Evolutionary conservation across 805 yeast species (phyloP).

Genomic region (Hanseniaspora jakobsenii): DNA sequence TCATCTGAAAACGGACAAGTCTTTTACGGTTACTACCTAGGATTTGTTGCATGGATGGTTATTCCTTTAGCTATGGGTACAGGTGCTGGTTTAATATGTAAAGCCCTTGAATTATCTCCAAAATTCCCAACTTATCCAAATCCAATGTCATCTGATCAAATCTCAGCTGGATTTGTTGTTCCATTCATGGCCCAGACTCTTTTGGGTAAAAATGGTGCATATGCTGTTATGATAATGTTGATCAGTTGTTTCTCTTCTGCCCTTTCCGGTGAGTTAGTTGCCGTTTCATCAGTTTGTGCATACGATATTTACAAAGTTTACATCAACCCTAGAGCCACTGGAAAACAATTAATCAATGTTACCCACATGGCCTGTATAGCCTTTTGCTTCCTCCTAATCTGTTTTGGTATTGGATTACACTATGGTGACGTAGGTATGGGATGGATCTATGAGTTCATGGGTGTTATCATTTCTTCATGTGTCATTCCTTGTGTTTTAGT

Average conservation of each 20-base stretch:
- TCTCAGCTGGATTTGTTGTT: constrained; percentile 67
- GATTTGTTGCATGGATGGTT: constrained; percentile 86
- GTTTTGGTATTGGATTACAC: constrained; percentile 67
- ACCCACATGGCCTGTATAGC: constrained; percentile 58
- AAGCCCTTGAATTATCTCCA: constrained; percentile 57
- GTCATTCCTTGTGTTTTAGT: constrained; percentile 67
- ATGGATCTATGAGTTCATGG: constrained; percentile 77
- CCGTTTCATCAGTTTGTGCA: constrained; percentile 74
- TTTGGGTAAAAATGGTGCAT: constrained; percentile 82
- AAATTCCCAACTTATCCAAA: constrained; percentile 72
- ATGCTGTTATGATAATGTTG: constrained; percentile 61
- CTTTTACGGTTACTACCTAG: constrained; percentile 74
- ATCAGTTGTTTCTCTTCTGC: constrained; percentile 93
- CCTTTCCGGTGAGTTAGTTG: constrained; percentile 79
- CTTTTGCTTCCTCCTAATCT: constrained; percentile 58
- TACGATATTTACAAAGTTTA: constrained; percentile 77
- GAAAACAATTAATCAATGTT: constrained; percentile 54
- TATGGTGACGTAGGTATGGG: constrained; percentile 82
- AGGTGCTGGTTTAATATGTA: constrained; percentile 76
- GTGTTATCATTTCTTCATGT: constrained; percentile 75
- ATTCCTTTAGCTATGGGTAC: constrained; percentile 75
- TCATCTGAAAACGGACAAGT: constrained; percentile 66
- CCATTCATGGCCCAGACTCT: constrained; percentile 63
- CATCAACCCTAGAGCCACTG: constrained; percentile 64
- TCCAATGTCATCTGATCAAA: constrained; percentile 52